These are phyloP conservation scores for Didymellaceae sp. DNA, from an alignment of 2,329 filamentous ascomycete genomes.

Conservation along the genomic window DNA sequence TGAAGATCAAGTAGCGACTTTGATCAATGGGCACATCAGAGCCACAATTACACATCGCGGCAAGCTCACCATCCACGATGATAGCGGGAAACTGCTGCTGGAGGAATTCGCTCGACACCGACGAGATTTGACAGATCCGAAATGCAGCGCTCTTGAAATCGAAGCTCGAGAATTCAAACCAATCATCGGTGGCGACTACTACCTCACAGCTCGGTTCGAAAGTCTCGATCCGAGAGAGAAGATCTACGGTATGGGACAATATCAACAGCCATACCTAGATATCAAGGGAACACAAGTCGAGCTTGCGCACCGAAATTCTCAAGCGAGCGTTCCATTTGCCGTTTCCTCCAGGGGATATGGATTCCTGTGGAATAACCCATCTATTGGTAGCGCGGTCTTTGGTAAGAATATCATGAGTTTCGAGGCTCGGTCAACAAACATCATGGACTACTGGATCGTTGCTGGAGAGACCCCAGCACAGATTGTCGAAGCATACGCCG, in stretches of 20 bases:
- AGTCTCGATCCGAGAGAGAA: constrained; percentile 61
- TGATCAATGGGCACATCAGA: constrained; percentile 58
- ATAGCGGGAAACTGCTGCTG: constrained; percentile 52
- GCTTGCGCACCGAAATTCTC: constrained; percentile 70
- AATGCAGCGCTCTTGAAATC: constrained; percentile 64
- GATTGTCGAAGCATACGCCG: constrained; percentile 64
- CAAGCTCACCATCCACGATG: constrained; percentile 58
- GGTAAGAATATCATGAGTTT: constrained; percentile 68
- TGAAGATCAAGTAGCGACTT: constrained; percentile 43
- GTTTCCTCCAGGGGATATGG: constrained; percentile 68
- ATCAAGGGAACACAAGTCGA: constrained; percentile 69
- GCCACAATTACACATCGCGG: constrained; percentile 56
- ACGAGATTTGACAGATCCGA: constrained; percentile 61
- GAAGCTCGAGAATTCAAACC: constrained; percentile 65
- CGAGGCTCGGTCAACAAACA: constrained; percentile 64
- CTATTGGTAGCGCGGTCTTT: constrained; percentile 65
- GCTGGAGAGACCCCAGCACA: constrained; percentile 62
- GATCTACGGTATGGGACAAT: constrained; percentile 74
- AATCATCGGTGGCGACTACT: constrained; percentile 60
- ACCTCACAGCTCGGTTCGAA: constrained; percentile 66
- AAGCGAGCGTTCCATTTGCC: constrained; percentile 69
- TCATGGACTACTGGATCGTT: constrained; percentile 70
- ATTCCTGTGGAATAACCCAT: constrained; percentile 71
- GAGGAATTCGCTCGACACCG: constrained; percentile 63
- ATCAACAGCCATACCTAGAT: constrained; percentile 69